Conservation (phyloP, 139 green algal genomes). For the Chlamydomonas sphaeroides region DNA sequence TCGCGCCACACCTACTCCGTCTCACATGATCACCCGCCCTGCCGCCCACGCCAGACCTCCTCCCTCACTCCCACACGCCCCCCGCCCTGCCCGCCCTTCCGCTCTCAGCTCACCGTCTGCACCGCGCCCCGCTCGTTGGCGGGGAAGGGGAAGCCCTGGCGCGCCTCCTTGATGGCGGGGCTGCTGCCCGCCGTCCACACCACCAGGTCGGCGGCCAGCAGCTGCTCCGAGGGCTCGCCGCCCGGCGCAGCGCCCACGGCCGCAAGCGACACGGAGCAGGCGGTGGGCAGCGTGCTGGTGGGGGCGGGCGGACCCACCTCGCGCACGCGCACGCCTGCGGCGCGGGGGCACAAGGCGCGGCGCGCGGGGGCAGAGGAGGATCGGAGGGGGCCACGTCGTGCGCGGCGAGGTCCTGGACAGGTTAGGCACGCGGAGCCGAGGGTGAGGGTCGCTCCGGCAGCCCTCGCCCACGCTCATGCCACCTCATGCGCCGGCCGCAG, state of each 20-base stretch:
- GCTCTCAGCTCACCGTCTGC: constrained; percentile 56
- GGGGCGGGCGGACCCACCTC: neutral
- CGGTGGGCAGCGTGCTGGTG: constrained; percentile 24
- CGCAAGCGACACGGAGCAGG: neutral
- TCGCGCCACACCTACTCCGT: too few relatives aligned
- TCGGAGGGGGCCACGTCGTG: too few relatives aligned
- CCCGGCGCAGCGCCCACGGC: neutral
- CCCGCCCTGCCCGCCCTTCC: neutral
- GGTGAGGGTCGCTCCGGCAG: too few relatives aligned
- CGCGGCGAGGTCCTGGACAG: too few relatives aligned
- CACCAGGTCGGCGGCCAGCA: constrained; percentile 79
- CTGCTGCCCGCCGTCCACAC: constrained; percentile 89
- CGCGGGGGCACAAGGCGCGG: too few relatives aligned
- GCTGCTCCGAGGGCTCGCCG: neutral
- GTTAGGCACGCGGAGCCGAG: too few relatives aligned
- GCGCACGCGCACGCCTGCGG: neutral
- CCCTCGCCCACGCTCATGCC: too few relatives aligned
- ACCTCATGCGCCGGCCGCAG: too few relatives aligned
- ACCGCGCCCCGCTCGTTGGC: constrained; percentile 63
- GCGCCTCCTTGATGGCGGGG: constrained; percentile 57
- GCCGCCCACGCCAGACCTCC: too few relatives aligned
- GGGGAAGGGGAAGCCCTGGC: constrained; percentile 76
- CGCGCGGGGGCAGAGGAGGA: too few relatives aligned
- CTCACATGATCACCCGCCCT: too few relatives aligned
- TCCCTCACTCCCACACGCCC: neutral